Conservation (phyloP, 345 rosid genomes). For the Triadica sebifera region DNA sequence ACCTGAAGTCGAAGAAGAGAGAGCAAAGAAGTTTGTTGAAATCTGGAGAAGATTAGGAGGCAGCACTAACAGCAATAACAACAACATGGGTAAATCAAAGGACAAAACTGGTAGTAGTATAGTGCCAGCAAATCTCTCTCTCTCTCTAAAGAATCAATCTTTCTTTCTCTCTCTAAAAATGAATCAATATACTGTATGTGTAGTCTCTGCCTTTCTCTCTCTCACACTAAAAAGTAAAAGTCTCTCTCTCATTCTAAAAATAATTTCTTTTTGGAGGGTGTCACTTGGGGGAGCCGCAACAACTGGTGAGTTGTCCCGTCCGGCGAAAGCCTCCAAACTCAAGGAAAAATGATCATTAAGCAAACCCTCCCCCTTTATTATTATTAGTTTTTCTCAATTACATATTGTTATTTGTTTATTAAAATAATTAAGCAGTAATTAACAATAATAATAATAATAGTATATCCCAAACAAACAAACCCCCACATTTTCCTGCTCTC, state of each 20-base stretch:
- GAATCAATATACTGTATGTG: slow-evolving; percentile 1
- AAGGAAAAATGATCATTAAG: slow-evolving; percentile 16
- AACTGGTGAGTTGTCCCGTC: slow-evolving; percentile 50
- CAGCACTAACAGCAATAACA: slow-evolving; percentile 14
- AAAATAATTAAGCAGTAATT: background rate
- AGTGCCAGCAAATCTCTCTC: slow-evolving; percentile 1
- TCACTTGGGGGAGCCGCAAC: slow-evolving; percentile 52
- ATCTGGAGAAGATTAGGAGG: slow-evolving; percentile 33
- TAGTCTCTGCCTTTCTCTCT: background rate
- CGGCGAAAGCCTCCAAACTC: slow-evolving; percentile 27
- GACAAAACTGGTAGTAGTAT: background rate
- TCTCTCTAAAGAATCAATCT: background rate
- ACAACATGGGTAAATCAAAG: slow-evolving; percentile 20
- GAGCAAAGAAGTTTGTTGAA: slow-evolving; percentile 11
- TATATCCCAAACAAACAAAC: slow-evolving; percentile 2
- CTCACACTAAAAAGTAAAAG: slow-evolving; percentile 20
- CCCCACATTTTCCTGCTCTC: background rate
- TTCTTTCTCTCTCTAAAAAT: slow-evolving; percentile 10
- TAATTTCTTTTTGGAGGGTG: slow-evolving; percentile 13
- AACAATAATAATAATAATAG: background rate
- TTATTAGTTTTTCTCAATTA: background rate
- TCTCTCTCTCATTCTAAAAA: slow-evolving; percentile 22
- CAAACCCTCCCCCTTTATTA: background rate
- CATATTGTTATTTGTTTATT: background rate
- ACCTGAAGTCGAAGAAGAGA: slow-evolving; percentile 27